Conservation (phyloP, 495 filamentous ascomycete species). For the Chlorociboria aeruginascens region DNA sequence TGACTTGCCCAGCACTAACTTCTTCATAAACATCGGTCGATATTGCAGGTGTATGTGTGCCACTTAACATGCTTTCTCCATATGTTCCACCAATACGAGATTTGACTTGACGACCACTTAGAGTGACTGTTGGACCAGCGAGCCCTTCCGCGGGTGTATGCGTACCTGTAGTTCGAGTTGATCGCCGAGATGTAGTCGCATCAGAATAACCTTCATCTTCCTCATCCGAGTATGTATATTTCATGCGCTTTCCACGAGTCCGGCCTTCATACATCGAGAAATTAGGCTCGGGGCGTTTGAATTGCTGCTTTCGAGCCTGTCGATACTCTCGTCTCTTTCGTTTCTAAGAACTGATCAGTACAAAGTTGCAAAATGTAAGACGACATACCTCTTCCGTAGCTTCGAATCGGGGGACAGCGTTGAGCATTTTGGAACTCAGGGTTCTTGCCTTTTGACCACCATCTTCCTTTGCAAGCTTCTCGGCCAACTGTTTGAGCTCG, state of each 20-base stretch:
- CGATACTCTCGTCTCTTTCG: conserved; percentile 88
- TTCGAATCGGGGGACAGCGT: conserved; percentile 86
- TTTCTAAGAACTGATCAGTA: conserved; percentile 43
- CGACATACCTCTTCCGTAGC: conserved; percentile 71
- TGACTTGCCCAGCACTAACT: conserved; percentile 5
- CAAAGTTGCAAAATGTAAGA: conserved; percentile 20
- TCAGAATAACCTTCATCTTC: conserved; percentile 67
- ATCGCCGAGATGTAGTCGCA: conserved; percentile 53
- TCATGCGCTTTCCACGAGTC: conserved; percentile 88
- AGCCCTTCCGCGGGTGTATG: conserved; percentile 55
- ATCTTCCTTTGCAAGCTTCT: conserved; percentile 62
- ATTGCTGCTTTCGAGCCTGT: conserved; percentile 71
- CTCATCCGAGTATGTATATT: conserved; percentile 90
- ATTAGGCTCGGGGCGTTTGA: conserved; percentile 75
- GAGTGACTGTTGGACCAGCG: conserved; percentile 66
- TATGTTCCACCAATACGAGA: conserved; percentile 64
- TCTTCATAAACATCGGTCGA: conserved; percentile 13
- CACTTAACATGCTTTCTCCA: conserved; percentile 53
- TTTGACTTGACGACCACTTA: conserved; percentile 79
- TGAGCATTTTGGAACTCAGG: conserved; percentile 64
- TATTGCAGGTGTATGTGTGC: conserved; percentile 30
- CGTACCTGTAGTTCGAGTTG: conserved; percentile 59
- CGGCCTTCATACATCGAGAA: conserved; percentile 94
- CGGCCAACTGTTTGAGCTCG: conserved; percentile 61
- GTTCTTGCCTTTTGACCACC: conserved; percentile 65